phyloP scores from a whole-genome alignment of 805 yeast genomes.

The Saccharomycopsis sp. region DNA sequence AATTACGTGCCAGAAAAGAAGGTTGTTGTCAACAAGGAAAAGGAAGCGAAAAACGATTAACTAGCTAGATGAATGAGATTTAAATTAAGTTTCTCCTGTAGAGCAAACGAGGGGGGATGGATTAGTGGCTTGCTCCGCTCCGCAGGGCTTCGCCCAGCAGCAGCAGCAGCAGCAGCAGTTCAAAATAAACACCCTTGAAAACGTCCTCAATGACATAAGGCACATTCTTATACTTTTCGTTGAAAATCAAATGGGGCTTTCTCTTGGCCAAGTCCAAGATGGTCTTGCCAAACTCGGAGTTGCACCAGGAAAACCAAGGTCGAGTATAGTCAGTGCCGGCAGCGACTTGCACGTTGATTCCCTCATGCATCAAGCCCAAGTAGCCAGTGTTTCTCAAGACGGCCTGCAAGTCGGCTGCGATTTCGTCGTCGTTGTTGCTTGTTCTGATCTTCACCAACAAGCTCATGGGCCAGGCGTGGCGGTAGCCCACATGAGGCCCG shows the following conservation, averaged over 20 bases:
- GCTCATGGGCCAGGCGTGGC: constrained; percentile 88
- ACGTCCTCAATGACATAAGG: constrained; percentile 17
- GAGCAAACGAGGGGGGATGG: too few relatives aligned
- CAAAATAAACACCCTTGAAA: constrained; percentile 7
- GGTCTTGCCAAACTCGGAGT: constrained; percentile 83
- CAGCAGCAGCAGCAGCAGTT: too few relatives aligned
- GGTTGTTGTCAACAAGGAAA: constrained; percentile 4
- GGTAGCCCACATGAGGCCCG: constrained; percentile 81
- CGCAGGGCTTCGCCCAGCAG: too few relatives aligned
- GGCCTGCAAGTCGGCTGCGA: constrained; percentile 37
- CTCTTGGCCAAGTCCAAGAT: constrained; percentile 65
- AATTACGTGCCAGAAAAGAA: constrained; percentile 28
- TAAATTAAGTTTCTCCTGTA: too few relatives aligned
- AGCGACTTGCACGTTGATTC: constrained; percentile 53
- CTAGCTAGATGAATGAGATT: too few relatives aligned
- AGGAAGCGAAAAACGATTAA: constrained; percentile 11
- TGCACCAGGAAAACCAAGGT: constrained; percentile 94
- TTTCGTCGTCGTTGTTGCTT: constrained; percentile 61
- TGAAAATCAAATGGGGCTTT: constrained; percentile 66
- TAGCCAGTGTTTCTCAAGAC: constrained; percentile 58
- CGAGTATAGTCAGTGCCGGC: constrained; percentile 50
- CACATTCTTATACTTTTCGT: constrained; percentile 27
- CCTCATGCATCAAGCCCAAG: constrained; percentile 79
- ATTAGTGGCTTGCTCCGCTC: too few relatives aligned
- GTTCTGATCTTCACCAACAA: constrained; percentile 69